Evolutionary conservation across 2,329 filamentous ascomycete genomes (phyloP), one percentile per base, ranked within the genome.

Genomic region (Phialocephala subalpina): DNA sequence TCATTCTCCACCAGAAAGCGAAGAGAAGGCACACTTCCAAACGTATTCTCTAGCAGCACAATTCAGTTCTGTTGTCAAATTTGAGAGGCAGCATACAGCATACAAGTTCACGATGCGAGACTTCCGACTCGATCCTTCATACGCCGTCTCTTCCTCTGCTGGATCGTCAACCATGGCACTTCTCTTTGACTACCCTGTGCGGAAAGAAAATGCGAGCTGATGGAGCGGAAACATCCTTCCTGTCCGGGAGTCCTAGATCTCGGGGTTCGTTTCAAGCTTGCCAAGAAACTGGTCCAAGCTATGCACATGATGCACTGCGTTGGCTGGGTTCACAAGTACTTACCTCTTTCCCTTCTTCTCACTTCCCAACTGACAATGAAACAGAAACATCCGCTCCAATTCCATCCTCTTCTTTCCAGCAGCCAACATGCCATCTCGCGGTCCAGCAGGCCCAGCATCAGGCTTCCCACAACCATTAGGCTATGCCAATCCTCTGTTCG

Each of bases 261-360:
- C 16, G 77, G 81, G 59, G 78, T 79, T 59, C 76, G 82, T n/a
- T 77, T 83, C 58, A 69, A 66, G 11, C 77, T 84, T 1, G 82
- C 82, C 1, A 75, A 77, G 57, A 81, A 77, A 8, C 76, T 84
- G 22, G 79, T 80, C 36, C 78, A 81, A 55, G 79, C 82, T n/a
- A 73, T 83, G 8, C 81, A 80, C 76, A 82, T 81, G 58, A 81
- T 85, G 57, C 83, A 85, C 72, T 82, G 81, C 4, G 81, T 85
- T 49, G 83, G 83, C 71, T 86, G 83, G 84, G 78, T 86, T 42
- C 84, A 82, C 69, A 82, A 82, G 72, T 78, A 77, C 2, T 67
- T 78, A 75, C 1, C 78, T 27, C 73, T 8, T 14, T 58, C 6
- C 2, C 8, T 16, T 38, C 60, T 27, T 42, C 22, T 27, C 8